phyloP scores from a whole-genome alignment of 257 asterid genomes.

The Solanum tacnaense region DNA sequence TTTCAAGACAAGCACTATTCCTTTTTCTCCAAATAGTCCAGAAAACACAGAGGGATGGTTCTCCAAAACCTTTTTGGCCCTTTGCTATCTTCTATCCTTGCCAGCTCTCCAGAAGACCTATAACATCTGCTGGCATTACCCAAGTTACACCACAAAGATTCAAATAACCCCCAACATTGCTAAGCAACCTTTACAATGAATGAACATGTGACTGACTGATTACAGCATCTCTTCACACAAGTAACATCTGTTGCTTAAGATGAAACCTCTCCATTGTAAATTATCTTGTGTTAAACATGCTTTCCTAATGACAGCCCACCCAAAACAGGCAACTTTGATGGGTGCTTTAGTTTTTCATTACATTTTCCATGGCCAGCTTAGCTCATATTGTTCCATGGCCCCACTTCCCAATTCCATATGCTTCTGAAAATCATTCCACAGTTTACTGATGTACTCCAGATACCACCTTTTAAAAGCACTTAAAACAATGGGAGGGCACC shows the following conservation, averaged over 20 bases:
- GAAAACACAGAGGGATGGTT: background rate
- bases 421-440: background rate
- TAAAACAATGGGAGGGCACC: background rate
- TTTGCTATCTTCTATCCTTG: background rate
- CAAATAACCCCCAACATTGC: background rate
- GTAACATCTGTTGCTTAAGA: background rate
- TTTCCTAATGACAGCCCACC: background rate
- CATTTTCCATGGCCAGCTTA: background rate
- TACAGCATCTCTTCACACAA: background rate
- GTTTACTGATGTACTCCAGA: background rate
- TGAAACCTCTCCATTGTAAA: background rate
- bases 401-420: background rate
- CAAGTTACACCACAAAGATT: background rate
- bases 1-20: background rate
- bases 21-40: background rate
- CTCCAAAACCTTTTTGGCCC: background rate
- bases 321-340: background rate
- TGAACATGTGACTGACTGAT: background rate
- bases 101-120: background rate
- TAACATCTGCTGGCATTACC: background rate
- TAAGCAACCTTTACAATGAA: background rate
- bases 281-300: background rate
- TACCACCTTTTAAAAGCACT: background rate
- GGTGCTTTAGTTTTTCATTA: background rate
- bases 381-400: background rate